Evolutionary conservation across 805 yeast species (phyloP).

Genomic region (Candida wancherniae): DNA sequence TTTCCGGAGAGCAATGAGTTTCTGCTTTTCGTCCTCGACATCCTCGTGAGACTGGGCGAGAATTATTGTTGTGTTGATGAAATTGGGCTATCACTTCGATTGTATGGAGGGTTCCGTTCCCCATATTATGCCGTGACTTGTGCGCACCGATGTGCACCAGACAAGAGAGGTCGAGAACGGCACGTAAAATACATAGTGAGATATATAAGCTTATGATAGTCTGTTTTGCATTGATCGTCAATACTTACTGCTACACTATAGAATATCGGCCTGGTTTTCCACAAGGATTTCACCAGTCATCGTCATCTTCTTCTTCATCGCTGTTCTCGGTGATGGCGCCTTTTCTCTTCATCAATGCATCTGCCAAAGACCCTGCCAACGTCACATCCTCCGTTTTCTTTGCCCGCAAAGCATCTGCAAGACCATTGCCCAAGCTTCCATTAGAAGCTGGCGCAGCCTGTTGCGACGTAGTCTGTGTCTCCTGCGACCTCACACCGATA

Average conservation of each 20-base stretch:
- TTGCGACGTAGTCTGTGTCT: slow-evolving; percentile 16
- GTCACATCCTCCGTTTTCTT: slow-evolving; percentile 56
- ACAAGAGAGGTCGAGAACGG: too few species aligned
- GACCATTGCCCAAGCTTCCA: slow-evolving; percentile 44
- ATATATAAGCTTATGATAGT: too few species aligned
- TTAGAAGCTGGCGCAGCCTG: slow-evolving; percentile 16
- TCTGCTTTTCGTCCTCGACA: slow-evolving; percentile 11
- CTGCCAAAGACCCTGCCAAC: slow-evolving; percentile 83
- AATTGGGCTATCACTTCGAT: too few species aligned
- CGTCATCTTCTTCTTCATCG: slow-evolving; percentile 67
- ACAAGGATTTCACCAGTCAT: slow-evolving; percentile 22
- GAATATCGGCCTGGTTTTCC: too few species aligned
- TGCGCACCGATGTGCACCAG: too few species aligned
- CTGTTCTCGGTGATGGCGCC: slow-evolving; percentile 63
- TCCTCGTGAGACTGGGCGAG: too few species aligned
- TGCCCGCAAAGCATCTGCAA: slow-evolving; percentile 65
- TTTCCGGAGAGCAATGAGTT: slow-evolving; percentile 15
- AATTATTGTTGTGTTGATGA: too few species aligned
- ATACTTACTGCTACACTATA: too few species aligned
- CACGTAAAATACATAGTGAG: too few species aligned
- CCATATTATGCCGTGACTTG: too few species aligned
- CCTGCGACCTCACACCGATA: slow-evolving; percentile 14
- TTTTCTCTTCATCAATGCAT: slow-evolving; percentile 72
- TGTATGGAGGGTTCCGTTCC: too few species aligned
- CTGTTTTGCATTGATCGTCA: too few species aligned